Evolutionary conservation across 176 grass and related monocot genomes (phyloP), one percentile per base, ranked within the genome.

Genomic region (Avena sativa): DNA sequence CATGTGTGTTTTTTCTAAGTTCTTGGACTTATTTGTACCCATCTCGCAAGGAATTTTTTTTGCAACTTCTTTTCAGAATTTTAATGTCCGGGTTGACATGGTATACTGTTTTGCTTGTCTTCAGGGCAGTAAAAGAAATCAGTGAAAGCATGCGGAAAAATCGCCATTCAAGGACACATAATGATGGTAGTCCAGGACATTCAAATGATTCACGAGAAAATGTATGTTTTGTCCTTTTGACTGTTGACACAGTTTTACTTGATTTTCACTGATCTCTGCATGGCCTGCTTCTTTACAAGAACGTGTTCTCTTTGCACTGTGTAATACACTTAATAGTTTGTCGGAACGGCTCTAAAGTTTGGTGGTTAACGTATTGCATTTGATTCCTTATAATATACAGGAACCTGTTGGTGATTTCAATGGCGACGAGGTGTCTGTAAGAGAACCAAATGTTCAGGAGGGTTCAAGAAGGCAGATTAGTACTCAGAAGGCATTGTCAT

Each of bases 111-210:
- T 76, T 76, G 9, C 80, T 84, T 88, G 56, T 86, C 69, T 81
- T 79, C 85, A 98, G 96, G 48, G 87, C 92, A 62, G 96, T 98
- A 67, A 84, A 89, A 87, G 96, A 89, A 74, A 96, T 98, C 90
- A 94, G 91, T 86, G 96, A 98, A 89, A 92, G 87, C 88, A 87
- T 95, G 89, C 91, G 89, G 88, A 89, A 91, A 64, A 94, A 89
- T 81, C 90, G 90, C 46, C 78, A 88, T 64, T 80, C 91, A 66
- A 94, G 82, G 62, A 88, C 78, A 68, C 90, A 87, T 28, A 87
- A 81, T 81, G 93, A 92, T 87, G 90, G 75, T 65, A 93, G 65
- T 89, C 83, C 80, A 86, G 90, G 64, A 56, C 67, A 89, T 25
- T 63, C 82, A 78, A 91, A 84, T 78, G 91, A 90, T 81, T 92